phyloP scores from a whole-genome alignment of 2,329 filamentous ascomycete genomes.

The Phialemoniopsis sp. region DNA sequence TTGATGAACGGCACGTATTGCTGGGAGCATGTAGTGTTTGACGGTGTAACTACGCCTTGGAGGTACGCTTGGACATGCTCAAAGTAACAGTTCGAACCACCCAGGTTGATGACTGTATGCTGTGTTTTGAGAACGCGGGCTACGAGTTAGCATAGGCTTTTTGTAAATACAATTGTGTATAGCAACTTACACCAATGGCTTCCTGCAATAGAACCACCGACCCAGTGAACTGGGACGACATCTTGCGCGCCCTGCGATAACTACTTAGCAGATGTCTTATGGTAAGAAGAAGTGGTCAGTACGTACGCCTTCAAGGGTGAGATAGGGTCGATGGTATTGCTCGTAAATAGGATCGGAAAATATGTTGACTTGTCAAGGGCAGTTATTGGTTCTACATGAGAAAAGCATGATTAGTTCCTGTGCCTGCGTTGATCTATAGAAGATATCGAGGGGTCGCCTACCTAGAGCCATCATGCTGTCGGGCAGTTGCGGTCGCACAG shows the following conservation, averaged over 20 bases:
- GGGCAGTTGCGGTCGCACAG: slow-evolving; percentile 7
- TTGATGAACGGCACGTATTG: slow-evolving; percentile 21
- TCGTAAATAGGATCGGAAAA: slow-evolving; percentile 31
- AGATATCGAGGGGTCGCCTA: slow-evolving; percentile 3
- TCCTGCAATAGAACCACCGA: slow-evolving; percentile 23
- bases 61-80: slow-evolving; percentile 29
- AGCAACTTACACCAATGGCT: slow-evolving; percentile 24
- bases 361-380: slow-evolving; percentile 12
- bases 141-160: too few relatives aligned
- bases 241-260: slow-evolving; percentile 17
- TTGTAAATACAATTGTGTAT: slow-evolving; percentile 9
- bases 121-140: slow-evolving; percentile 12
- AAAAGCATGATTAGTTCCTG: slow-evolving; percentile 4
- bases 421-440: slow-evolving; percentile 6
- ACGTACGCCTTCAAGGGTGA: slow-evolving; percentile 27
- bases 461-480: slow-evolving; percentile 21
- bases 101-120: slow-evolving; percentile 20
- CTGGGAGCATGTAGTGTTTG: slow-evolving; percentile 17
- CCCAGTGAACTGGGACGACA: slow-evolving; percentile 21
- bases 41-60: slow-evolving; percentile 20
- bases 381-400: slow-evolving; percentile 13
- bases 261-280: slow-evolving; percentile 4
- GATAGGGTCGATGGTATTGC: slow-evolving; percentile 32
- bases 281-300: background rate
- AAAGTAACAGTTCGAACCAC: slow-evolving; percentile 27